Evolutionary conservation across 148 eudicot species (phyloP).

Genomic region (Oxyria digyna): DNA sequence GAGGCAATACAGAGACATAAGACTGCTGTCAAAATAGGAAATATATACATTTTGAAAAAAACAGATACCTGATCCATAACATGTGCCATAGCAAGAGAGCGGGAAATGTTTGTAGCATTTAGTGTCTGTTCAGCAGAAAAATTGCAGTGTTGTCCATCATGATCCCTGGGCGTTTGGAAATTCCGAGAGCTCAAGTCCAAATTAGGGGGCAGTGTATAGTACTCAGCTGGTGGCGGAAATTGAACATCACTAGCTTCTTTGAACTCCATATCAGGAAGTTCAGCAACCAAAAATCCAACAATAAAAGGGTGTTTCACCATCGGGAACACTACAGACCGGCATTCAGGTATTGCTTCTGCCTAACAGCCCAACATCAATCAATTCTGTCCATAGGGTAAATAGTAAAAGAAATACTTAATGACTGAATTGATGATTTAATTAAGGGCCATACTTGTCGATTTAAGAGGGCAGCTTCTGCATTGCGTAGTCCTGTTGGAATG

Average conservation of each 20-base stretch:
- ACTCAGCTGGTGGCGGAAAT: conserved; percentile 30
- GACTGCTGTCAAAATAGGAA: not conserved
- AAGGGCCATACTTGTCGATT: conserved; percentile 43
- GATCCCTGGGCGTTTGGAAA: conserved; percentile 23
- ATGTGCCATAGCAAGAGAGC: conserved; percentile 81
- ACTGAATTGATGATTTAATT: not conserved
- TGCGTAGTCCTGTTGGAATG: conserved; percentile 75
- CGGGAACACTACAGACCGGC: conserved; percentile 78
- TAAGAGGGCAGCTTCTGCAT: conserved; percentile 77
- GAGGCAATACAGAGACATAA: too few relatives aligned
- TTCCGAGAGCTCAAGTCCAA: conserved; percentile 33
- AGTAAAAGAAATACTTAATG: not conserved
- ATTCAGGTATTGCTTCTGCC: conserved; percentile 78
- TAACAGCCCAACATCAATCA: conserved; percentile 26
- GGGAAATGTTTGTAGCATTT: conserved; percentile 73
- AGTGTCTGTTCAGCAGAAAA: conserved; percentile 68
- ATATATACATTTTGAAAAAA: not conserved
- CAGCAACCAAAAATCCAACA: conserved; percentile 97
- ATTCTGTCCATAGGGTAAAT: conserved; percentile 11
- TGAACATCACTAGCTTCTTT: conserved; percentile 27
- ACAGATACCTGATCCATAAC: conserved; percentile 93
- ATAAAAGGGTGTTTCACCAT: conserved; percentile 93
- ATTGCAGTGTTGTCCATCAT: conserved; percentile 24
- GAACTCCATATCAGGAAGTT: conserved; percentile 51
- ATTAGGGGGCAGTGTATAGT: conserved; percentile 38